phyloP scores from a whole-genome alignment of 768 basidiomycete species.

The Mycena albidolilacea region DNA sequence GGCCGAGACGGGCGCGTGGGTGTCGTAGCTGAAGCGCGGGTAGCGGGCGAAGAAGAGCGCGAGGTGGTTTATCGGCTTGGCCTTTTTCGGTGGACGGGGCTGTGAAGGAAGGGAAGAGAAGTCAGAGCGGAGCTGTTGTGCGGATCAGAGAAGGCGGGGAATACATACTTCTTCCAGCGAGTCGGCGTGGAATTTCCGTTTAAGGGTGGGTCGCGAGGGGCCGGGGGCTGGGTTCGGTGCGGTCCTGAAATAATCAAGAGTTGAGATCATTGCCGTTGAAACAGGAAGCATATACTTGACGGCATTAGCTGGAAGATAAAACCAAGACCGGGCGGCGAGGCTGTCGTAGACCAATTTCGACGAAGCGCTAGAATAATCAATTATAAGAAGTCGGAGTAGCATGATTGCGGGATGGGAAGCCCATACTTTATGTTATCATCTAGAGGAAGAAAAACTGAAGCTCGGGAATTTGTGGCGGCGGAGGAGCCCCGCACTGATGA shows the following conservation, averaged over 20 bases:
- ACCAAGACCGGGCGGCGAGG: not conserved
- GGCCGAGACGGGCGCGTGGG: slow-evolving; percentile 37
- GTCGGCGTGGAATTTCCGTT: slow-evolving; percentile 2
- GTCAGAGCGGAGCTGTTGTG: not conserved
- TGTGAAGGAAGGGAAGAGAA: not conserved
- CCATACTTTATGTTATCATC: too few relatives aligned
- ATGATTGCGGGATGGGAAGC: too few relatives aligned
- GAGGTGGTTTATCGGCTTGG: slow-evolving; percentile 2
- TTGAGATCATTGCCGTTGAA: not conserved
- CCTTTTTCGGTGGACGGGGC: slow-evolving; percentile 8
- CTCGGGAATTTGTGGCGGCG: not conserved
- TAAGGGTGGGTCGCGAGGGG: not conserved
- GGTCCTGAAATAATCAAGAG: not conserved
- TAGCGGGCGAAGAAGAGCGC: slow-evolving; percentile 43
- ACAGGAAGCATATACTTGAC: not conserved
- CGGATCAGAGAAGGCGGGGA: too few relatives aligned
- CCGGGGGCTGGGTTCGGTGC: not conserved
- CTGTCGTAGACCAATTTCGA: too few relatives aligned
- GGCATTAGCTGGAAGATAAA: not conserved
- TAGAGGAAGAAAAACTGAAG: not conserved
- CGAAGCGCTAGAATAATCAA: too few relatives aligned
- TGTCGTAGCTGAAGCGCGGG: slow-evolving; percentile 42
- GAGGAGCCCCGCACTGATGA: too few relatives aligned
- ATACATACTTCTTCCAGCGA: not conserved
- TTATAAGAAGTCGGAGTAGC: too few relatives aligned